A percentile compares a stretch with the other conserved stretches of the same genome.
phyloP scores from a whole-genome alignment of 257 asterid species.

The Knoxia roxburghii region DNA sequence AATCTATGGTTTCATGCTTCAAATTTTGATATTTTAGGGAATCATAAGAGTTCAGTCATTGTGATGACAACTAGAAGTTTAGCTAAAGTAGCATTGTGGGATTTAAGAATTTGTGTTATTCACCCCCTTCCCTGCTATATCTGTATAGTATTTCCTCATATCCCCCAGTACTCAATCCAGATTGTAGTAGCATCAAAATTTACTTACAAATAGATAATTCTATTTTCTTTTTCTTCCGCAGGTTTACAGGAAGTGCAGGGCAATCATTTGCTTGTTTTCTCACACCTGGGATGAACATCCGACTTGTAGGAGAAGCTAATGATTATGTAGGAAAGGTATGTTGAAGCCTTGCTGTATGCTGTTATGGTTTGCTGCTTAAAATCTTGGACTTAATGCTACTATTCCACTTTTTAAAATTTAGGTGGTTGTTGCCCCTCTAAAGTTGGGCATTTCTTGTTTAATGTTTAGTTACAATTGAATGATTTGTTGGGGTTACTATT shows the following conservation, averaged over 20 bases:
- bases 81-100: not conserved
- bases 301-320: constrained; percentile 88
- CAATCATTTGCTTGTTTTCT: constrained; percentile 92
- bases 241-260: constrained; percentile 96
- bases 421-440: not conserved
- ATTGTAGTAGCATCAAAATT: not conserved
- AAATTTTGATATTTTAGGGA: not conserved
- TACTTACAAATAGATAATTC: constrained; percentile 3
- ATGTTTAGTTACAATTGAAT: not conserved
- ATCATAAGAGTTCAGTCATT: not conserved
- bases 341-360: not conserved
- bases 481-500: not conserved
- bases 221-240: constrained; percentile 26
- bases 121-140: no score
- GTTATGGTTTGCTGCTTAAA: not conserved
- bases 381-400: not conserved
- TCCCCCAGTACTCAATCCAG: not conserved
- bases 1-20: constrained; percentile 10
- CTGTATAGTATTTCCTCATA: not conserved
- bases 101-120: not conserved
- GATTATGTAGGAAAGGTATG: constrained; percentile 95
- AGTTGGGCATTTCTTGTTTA: no score
- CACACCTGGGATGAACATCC: constrained; percentile 98
- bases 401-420: not conserved
- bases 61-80: not conserved